Percentiles rank a stretch among this genome's conserved stretches.
Evolutionary conservation across 1,284 basidiomycete genomes (phyloP).

Genomic region (Cryptococcus wingfieldii): DNA sequence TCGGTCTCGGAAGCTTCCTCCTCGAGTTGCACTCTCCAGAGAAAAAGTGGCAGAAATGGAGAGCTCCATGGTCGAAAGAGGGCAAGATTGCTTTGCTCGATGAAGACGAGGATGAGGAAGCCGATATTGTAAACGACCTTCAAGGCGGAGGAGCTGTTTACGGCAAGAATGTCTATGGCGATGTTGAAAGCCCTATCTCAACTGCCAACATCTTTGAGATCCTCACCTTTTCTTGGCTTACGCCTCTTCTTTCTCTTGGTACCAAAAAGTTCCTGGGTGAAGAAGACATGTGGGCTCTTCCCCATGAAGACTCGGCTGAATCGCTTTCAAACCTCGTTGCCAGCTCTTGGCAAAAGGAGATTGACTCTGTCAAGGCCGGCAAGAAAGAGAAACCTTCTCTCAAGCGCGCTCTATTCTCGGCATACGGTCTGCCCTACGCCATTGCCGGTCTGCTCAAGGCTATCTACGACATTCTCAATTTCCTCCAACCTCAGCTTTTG

Average conservation of each 20-base stretch:
- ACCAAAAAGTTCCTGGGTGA: conserved; percentile 61
- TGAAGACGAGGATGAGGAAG: conserved; percentile 39
- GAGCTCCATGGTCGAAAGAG: conserved; percentile 17
- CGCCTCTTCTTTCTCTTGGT: conserved; percentile 36
- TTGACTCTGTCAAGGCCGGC: conserved; percentile 47
- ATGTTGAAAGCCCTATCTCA: conserved; percentile 65
- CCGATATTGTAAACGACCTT: conserved; percentile 18
- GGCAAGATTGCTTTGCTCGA: conserved; percentile 40
- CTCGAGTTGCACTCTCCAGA: conserved; percentile 73
- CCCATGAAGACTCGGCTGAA: conserved; percentile 66
- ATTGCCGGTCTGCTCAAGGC: conserved; percentile 67
- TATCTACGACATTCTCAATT: conserved; percentile 72
- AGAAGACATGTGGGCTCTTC: conserved; percentile 67
- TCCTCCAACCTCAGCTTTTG: conserved; percentile 85
- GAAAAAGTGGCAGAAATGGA: conserved; percentile 35
- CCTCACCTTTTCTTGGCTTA: conserved; percentile 44
- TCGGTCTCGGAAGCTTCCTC: conserved; percentile 60
- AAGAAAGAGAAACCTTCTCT: conserved; percentile 65
- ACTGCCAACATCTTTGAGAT: conserved; percentile 73
- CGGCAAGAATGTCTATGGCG: conserved; percentile 50
- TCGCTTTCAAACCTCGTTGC: conserved; percentile 64
- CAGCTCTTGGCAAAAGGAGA: conserved; percentile 48
- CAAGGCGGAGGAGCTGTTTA: conserved; percentile 16
- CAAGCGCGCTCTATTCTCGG: conserved; percentile 65
- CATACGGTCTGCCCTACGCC: conserved; percentile 75